Percentiles rank a stretch among this genome's conserved stretches.
Conservation (phyloP, 2,329 filamentous ascomycete species). For the Paraphoma chrysanthemicola region DNA sequence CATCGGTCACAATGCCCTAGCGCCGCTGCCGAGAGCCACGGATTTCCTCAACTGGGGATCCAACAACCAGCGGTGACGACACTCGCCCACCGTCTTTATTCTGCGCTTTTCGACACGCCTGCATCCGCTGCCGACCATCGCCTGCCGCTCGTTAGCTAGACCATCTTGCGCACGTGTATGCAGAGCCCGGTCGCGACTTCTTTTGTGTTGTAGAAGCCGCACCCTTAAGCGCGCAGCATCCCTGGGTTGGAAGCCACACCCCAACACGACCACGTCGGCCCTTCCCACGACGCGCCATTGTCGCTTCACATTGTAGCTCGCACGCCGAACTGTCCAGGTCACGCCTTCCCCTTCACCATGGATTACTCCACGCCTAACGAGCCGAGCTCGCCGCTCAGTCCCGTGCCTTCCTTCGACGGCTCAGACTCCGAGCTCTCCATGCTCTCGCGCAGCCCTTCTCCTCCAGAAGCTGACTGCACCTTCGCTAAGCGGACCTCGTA, state of each 20-base stretch:
- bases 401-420: constrained; percentile 48
- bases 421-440: constrained; percentile 42
- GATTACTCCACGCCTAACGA: constrained; percentile 21
- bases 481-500: constrained; percentile 37
- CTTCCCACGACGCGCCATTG: constrained; percentile 16
- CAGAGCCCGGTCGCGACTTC: neutral
- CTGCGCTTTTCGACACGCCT: constrained; percentile 8
- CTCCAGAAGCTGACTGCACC: constrained; percentile 37
- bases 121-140: constrained; percentile 1
- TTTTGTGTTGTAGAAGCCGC: constrained; percentile 3
- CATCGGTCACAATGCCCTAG: constrained; percentile 32
- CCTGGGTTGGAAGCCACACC: constrained; percentile 12
- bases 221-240: constrained; percentile 10
- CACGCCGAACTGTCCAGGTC: constrained; percentile 3
- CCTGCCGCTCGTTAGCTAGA: neutral
- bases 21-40: constrained; percentile 12
- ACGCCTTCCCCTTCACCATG: constrained; percentile 35
- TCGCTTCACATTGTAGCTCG: constrained; percentile 19
- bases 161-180: neutral
- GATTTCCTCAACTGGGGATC: constrained; percentile 21
- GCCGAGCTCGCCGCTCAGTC: constrained; percentile 51
- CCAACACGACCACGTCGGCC: constrained; percentile 3
- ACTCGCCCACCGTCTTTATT: constrained; percentile 17
- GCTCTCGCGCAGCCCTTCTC: constrained; percentile 41
- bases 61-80: constrained; percentile 24